Evolutionary conservation across 768 basidiomycete species (phyloP), one percentile per base, ranked within the genome.

Genomic region (Mycena kentingensis): DNA sequence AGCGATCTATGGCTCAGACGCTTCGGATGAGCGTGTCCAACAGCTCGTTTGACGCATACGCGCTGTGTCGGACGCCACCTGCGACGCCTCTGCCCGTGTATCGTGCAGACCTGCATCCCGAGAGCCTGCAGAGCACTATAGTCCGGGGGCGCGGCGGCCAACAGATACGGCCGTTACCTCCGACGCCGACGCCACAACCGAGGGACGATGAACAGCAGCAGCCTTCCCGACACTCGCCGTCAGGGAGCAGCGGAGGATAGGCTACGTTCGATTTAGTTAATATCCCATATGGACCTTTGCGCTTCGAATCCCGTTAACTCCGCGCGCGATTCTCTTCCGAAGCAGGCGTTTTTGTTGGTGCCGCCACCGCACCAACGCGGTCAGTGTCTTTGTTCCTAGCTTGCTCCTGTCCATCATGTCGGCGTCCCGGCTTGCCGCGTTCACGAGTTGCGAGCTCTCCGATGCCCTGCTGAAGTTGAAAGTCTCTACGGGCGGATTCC

Each of bases 391-490:
- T n/a, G n/a, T n/a, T n/a, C n/a, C n/a, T n/a, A n/a, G n/a, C n/a
- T n/a, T n/a, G n/a, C n/a, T n/a, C n/a, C n/a, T n/a, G n/a, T n/a
- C n/a, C n/a, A n/a, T n/a, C n/a, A n/a, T 34, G 32, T 34, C 27
- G 29, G 7, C 15, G 5, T 50, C 56, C 18, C 45, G 26, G 39
- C 66, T 74, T 16, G 60, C 67, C 15, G 51, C 63, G 2, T 83
- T 82, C 64, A 84, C 90, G 5, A 80, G 88, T 41, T 91, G 89
- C 72, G 90, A 95, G 72, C 74, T 96, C 7, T 93, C 93, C 0
- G 93, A 96, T 63, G 90, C 93, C 2, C 82, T 96, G 60, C 72
- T 93, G 59, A 94, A 91, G 69, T 82, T 95, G 28, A 81, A 82
- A 8, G 64, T 81, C 13, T 71, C 80, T 12, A 79, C 84, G 58